A percentile compares a stretch with the other conserved stretches of the same genome.
phyloP scores from a whole-genome alignment of 495 filamentous ascomycete genomes.

The Aspergillus heteromorphus region DNA sequence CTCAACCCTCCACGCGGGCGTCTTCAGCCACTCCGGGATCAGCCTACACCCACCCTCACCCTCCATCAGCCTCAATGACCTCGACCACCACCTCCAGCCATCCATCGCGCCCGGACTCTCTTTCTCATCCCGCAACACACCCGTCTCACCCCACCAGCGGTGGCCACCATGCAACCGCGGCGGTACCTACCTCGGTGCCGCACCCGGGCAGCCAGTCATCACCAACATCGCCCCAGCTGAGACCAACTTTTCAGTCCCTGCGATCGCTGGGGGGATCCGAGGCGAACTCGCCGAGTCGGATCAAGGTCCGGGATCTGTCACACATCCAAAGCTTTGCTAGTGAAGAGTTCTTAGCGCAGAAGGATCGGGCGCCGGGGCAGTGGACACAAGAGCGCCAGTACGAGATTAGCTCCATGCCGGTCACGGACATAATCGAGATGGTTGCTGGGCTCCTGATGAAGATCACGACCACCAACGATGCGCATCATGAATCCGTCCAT shows the following conservation, averaged over 20 bases:
- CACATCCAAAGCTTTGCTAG: constrained; percentile 87
- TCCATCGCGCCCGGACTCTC: constrained; percentile 18
- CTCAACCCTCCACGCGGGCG: constrained; percentile 22
- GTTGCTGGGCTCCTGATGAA: constrained; percentile 97
- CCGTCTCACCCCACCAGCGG: constrained; percentile 11
- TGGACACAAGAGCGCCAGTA: constrained; percentile 53
- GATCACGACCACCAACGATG: constrained; percentile 95
- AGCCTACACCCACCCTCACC: constrained; percentile 15
- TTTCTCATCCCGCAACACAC: constrained; percentile 17
- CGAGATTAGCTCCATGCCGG: constrained; percentile 97
- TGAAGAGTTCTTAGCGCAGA: constrained; percentile 58
- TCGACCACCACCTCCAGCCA: constrained; percentile 18
- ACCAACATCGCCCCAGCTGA: constrained; percentile 49
- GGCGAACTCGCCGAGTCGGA: constrained; percentile 63
- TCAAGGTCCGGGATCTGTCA: constrained; percentile 76
- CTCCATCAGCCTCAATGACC: constrained; percentile 29
- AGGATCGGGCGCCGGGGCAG: constrained; percentile 45
- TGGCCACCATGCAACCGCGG: constrained; percentile 10
- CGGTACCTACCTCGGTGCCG: constrained; percentile 6
- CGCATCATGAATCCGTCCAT: constrained; percentile 79
- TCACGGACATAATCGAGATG: constrained; percentile 98
- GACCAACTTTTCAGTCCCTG: constrained; percentile 47
- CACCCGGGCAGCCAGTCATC: constrained; percentile 26
- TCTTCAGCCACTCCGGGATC: constrained; percentile 25
- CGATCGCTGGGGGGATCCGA: constrained; percentile 48